phyloP scores from a whole-genome alignment of 2,329 filamentous ascomycete species.

The Microcera coccophila region DNA sequence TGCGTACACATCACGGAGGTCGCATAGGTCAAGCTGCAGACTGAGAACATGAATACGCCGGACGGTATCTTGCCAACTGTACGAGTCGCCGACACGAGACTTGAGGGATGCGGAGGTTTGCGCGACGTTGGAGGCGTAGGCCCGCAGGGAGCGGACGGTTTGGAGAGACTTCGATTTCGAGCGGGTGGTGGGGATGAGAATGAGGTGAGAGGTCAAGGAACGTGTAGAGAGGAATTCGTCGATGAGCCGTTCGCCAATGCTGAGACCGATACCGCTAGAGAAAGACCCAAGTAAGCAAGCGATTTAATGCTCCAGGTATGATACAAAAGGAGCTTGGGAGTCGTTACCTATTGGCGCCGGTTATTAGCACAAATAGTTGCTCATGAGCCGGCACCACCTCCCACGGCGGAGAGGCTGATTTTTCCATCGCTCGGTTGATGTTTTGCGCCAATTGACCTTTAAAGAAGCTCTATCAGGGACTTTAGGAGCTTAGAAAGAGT shows the following conservation, averaged over 20 bases:
- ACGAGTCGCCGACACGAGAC: slow-evolving; percentile 34
- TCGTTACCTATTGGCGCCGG: slow-evolving; percentile 76
- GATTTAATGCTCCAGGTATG: too few species aligned
- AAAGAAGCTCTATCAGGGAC: not conserved
- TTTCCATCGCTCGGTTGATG: not conserved
- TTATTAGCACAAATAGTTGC: slow-evolving; percentile 67
- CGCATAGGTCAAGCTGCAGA: slow-evolving; percentile 58
- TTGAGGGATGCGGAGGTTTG: slow-evolving; percentile 36
- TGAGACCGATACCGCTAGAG: slow-evolving; percentile 77
- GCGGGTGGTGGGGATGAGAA: slow-evolving; percentile 81
- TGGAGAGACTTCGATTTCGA: slow-evolving; percentile 68
- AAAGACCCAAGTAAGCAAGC: too few species aligned
- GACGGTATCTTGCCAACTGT: slow-evolving; percentile 39
- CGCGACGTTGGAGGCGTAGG: slow-evolving; percentile 50
- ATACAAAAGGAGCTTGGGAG: too few species aligned
- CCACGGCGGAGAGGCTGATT: slow-evolving; percentile 29
- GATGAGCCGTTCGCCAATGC: slow-evolving; percentile 78
- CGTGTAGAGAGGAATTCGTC: slow-evolving; percentile 79
- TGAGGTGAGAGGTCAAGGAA: slow-evolving; percentile 63
- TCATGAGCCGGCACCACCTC: slow-evolving; percentile 36
- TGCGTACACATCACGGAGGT: slow-evolving; percentile 48
- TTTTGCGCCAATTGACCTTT: slow-evolving; percentile 16
- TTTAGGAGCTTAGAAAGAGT: not conserved
- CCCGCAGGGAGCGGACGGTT: slow-evolving; percentile 62
- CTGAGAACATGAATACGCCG: slow-evolving; percentile 56